Percentiles rank a stretch among this genome's conserved stretches.
phyloP scores from a whole-genome alignment of 192 early-diverging fungal species.

The Neocallimastix lanati region DNA sequence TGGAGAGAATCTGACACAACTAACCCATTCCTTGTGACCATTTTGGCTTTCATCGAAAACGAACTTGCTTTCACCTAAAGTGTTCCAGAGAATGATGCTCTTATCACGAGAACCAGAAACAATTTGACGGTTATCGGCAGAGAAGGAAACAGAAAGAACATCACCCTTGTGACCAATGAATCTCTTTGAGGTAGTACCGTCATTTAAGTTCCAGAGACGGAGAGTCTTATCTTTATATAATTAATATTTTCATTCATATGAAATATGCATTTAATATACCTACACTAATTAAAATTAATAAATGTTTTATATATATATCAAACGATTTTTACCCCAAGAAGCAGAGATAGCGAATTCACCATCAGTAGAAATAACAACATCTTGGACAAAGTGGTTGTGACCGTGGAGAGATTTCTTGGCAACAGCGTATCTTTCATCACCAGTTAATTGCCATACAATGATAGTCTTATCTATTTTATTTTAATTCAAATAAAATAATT shows the following conservation, averaged over 20 bases:
- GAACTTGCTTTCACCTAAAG: slow-evolving; percentile 99
- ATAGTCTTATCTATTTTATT: slow-evolving; percentile 84
- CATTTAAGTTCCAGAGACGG: slow-evolving; percentile 96
- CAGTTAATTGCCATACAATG: slow-evolving; percentile 92
- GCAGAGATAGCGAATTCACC: slow-evolving; percentile 96
- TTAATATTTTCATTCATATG: too few relatives aligned
- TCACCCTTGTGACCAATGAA: slow-evolving; percentile 96
- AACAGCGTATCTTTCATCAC: slow-evolving; percentile 87
- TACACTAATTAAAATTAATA: too few relatives aligned
- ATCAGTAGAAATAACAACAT: slow-evolving; percentile 95
- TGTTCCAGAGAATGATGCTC: slow-evolving; percentile 99
- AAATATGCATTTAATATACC: too few relatives aligned
- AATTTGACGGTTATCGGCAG: slow-evolving; percentile 98
- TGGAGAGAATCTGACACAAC: slow-evolving; percentile 97
- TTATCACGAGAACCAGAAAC: slow-evolving; percentile 96
- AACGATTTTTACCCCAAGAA: slow-evolving; percentile 84
- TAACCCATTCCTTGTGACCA: slow-evolving; percentile 96
- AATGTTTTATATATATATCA: slow-evolving; percentile 7
- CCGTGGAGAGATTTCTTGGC: slow-evolving; percentile 78
- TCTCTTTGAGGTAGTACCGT: slow-evolving; percentile 83
- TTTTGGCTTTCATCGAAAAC: slow-evolving; percentile 68
- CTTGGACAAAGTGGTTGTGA: slow-evolving; percentile 99
- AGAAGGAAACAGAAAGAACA: slow-evolving; percentile 98
- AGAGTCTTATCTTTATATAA: slow-evolving; percentile 88
- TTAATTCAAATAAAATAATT: too few relatives aligned